Conservation (phyloP, 2,329 filamentous ascomycete genomes). For the Beauveria asiatica region DNA sequence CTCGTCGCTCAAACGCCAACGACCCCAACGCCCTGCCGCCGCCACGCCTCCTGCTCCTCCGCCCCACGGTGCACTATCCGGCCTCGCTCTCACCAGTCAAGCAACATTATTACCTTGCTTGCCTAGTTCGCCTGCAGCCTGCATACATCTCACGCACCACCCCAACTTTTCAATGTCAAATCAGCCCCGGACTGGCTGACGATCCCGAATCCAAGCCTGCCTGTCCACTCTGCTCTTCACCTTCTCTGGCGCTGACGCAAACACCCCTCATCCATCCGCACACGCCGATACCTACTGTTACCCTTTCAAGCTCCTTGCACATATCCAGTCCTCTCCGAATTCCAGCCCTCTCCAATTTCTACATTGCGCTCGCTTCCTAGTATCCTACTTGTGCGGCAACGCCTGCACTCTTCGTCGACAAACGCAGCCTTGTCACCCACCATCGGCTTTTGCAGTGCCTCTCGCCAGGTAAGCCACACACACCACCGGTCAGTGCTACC, state of each 20-base stretch:
- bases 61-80: neutral
- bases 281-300: neutral
- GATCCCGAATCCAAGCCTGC: neutral
- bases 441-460: neutral
- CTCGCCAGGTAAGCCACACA: neutral
- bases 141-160: neutral
- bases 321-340: neutral
- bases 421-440: neutral
- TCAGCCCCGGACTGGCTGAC: neutral
- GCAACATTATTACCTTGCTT: neutral
- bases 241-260: conserved; percentile 4
- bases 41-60: neutral
- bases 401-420: neutral
- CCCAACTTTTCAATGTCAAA: neutral
- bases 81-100: neutral
- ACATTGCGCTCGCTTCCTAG: no score
- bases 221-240: neutral
- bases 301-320: neutral
- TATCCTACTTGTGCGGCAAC: neutral
- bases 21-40: neutral
- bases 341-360: neutral
- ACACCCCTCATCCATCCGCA: conserved; percentile 7
- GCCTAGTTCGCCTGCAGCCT: neutral
- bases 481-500: neutral
- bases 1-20: neutral